Evolutionary conservation across 192 early-diverging fungal genomes (phyloP), one percentile per base, ranked within the genome.

Genomic region (Phlyctochytrium planicorne): DNA sequence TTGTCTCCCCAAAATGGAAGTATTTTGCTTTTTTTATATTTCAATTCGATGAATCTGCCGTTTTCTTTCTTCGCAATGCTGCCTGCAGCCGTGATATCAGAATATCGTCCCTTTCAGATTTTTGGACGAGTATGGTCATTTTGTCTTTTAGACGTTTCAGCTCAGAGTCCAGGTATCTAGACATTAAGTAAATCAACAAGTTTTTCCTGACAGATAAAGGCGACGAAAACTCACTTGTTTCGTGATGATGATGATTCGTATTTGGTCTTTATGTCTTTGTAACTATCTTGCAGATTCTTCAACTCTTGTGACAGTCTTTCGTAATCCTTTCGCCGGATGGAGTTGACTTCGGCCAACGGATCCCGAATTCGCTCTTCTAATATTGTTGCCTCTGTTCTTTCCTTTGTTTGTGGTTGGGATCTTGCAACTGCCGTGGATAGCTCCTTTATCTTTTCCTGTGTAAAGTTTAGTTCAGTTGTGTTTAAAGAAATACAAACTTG

Each of bases 371-470:
- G n/a, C n/a, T n/a, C n/a, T n/a, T n/a, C n/a, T n/a, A n/a, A n/a
- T n/a, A n/a, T n/a, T n/a, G n/a, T n/a, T n/a, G n/a, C n/a, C n/a
- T n/a, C n/a, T n/a, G n/a, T n/a, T n/a, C n/a, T n/a, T n/a, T n/a
- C n/a, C n/a, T n/a, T n/a, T n/a, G n/a, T n/a, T n/a, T n/a, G n/a
- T n/a, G n/a, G n/a, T n/a, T n/a, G n/a, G n/a, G n/a, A 6, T 47
- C 20, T 47, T 14, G 40, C 40, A 6, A 47, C 6, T 47, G 40
- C 40, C 40, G 40, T 20, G 10, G 68, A 69, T 3, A 63, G 52
- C 50, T 69, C 68, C 34, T 47, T 62, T 25, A 69, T 23, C 10
- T 52, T n/a, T 55, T 69, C 68, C 68, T 69, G 37, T 6, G 25
- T 59, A 12, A 29, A 34, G 34, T 53, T 35, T 6, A 23, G 30